Conservation (phyloP, 148 eudicot species). For the Rhododendron simsii region DNA sequence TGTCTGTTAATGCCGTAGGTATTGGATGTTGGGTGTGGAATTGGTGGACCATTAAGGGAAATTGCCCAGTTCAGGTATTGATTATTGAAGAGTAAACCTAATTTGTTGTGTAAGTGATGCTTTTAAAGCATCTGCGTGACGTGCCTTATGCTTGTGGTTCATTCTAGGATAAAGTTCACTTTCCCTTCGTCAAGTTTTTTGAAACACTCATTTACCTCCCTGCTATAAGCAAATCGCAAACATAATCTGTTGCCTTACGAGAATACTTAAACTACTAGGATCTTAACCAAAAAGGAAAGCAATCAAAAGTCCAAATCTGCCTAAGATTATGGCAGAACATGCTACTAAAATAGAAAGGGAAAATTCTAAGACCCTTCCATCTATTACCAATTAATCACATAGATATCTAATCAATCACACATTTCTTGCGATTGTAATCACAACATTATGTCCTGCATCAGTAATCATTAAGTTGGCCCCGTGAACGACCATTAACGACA, state of each 20-base stretch:
- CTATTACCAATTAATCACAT: no score
- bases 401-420: no score
- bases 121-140: not conserved
- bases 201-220: not conserved
- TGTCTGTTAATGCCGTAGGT: not conserved
- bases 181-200: not conserved
- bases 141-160: not conserved
- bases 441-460: not conserved
- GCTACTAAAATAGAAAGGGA: no score
- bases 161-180: not conserved
- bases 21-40: slow-evolving; percentile 7
- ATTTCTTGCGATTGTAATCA: no score
- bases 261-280: no score
- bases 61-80: slow-evolving; percentile 4
- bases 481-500: not conserved
- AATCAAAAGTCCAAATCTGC: no score
- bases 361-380: no score
- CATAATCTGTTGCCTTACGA: not conserved
- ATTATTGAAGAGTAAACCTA: not conserved
- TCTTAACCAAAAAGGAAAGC: no score
- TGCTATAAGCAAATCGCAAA: not conserved
- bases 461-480: not conserved
- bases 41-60: slow-evolving; percentile 10
- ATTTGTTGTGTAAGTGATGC: not conserved
- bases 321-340: no score